Evolutionary conservation across 306 rosid genomes (phyloP).

Genomic region (Vigna trinervia): DNA sequence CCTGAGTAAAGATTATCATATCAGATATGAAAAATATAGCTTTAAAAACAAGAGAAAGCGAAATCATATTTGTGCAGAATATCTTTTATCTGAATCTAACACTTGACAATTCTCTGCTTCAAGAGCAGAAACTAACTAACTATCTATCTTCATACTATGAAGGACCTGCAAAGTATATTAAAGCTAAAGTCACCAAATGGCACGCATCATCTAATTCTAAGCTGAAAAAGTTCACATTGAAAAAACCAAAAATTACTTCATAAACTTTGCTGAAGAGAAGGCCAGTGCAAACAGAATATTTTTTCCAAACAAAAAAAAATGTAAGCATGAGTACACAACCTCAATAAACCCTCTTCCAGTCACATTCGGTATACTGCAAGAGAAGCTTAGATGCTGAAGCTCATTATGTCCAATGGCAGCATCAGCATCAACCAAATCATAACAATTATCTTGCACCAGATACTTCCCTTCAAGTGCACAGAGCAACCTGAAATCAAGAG

Average conservation of each 20-base stretch:
- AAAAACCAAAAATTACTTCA: conserved; percentile 5
- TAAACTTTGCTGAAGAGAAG: conserved; percentile 17
- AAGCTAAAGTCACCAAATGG: conserved; percentile 10
- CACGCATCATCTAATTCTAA: conserved; percentile 7
- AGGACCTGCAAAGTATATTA: conserved; percentile 15
- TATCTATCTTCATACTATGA: not conserved
- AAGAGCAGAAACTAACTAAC: conserved; percentile 21
- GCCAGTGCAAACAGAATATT: not conserved
- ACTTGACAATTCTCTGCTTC: conserved; percentile 17
- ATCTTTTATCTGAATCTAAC: conserved; percentile 30
- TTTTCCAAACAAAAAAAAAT: not conserved
- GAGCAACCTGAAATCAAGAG: conserved; percentile 71
- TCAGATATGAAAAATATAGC: conserved; percentile 37
- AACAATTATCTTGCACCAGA: conserved; percentile 62
- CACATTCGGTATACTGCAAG: conserved; percentile 66
- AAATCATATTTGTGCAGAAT: conserved; percentile 14
- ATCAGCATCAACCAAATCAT: conserved; percentile 63
- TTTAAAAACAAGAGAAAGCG: conserved; percentile 28
- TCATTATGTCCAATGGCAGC: conserved; percentile 41
- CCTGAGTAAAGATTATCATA: conserved; percentile 53
- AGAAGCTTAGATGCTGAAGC: conserved; percentile 63
- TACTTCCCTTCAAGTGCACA: conserved; percentile 92
- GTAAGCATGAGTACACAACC: conserved; percentile 48
- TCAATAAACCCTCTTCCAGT: conserved; percentile 91
- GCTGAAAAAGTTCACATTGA: conserved; percentile 6